Evolutionary conservation across 192 early-diverging fungal genomes (phyloP).

Genomic region (Obelidium mucronatum): DNA sequence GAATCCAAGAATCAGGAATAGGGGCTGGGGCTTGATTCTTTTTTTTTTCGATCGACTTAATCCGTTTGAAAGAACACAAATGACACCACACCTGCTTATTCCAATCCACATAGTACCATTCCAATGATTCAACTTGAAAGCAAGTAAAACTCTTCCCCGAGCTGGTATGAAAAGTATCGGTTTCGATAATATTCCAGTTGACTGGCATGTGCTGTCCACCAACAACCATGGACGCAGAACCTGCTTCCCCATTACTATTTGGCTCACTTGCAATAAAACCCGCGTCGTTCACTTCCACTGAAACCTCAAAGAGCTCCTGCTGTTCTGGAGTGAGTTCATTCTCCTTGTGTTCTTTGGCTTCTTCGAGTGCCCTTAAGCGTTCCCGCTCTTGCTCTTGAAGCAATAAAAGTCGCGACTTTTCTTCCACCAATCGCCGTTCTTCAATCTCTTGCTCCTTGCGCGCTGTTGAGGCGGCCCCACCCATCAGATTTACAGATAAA

Average conservation of each 20-base stretch:
- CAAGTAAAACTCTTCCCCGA: background rate
- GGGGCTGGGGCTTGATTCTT: background rate
- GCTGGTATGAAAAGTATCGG: background rate
- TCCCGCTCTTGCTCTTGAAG: background rate
- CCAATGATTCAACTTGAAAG: background rate
- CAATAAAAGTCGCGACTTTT: background rate
- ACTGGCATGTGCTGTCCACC: no score
- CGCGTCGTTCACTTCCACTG: background rate
- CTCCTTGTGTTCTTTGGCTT: background rate
- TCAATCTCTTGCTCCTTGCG: background rate
- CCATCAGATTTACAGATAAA: background rate
- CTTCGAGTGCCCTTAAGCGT: background rate
- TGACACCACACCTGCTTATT: background rate
- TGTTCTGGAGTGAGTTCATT: background rate
- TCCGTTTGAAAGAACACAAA: background rate
- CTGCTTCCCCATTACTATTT: no score
- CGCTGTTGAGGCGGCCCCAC: background rate
- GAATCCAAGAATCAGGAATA: background rate
- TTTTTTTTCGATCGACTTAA: background rate
- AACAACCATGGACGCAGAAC: no score
- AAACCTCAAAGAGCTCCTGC: background rate
- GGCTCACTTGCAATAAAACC: background rate
- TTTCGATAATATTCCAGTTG: no score
- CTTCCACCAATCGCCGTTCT: background rate
- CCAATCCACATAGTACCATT: conserved; percentile 8